These are phyloP conservation scores for Keithomyces neogunnii DNA, from an alignment of 2,329 filamentous ascomycete genomes.

Conservation along the genomic window DNA sequence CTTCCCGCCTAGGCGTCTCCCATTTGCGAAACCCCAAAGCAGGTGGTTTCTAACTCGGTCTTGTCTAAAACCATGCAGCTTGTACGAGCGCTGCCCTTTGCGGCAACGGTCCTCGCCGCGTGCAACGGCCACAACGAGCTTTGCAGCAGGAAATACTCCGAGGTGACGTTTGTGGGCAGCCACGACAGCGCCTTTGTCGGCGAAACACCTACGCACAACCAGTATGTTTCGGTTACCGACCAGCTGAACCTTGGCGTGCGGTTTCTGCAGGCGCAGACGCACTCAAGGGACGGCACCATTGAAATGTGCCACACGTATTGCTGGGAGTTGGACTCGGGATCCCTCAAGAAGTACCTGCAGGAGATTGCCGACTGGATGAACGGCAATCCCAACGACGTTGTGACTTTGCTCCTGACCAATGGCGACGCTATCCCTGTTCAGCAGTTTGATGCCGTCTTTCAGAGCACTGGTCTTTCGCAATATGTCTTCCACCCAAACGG, in stretches of 20 bases:
- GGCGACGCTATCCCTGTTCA: slow-evolving; percentile 46
- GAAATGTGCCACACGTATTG: slow-evolving; percentile 60
- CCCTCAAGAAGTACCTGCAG: slow-evolving; percentile 44
- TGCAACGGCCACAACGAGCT: slow-evolving; percentile 53
- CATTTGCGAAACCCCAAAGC: not conserved
- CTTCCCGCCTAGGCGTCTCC: too few species aligned
- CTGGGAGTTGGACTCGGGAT: slow-evolving; percentile 48
- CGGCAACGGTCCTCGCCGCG: slow-evolving; percentile 14
- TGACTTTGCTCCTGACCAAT: slow-evolving; percentile 57
- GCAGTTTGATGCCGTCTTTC: slow-evolving; percentile 47
- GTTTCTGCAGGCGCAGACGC: slow-evolving; percentile 57
- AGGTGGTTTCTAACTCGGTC: not conserved
- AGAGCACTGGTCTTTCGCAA: slow-evolving; percentile 43
- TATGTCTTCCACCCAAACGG: slow-evolving; percentile 46
- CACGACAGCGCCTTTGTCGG: slow-evolving; percentile 61
- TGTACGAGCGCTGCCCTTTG: slow-evolving; percentile 11
- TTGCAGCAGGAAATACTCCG: slow-evolving; percentile 49
- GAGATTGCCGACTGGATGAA: slow-evolving; percentile 54
- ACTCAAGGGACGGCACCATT: slow-evolving; percentile 40
- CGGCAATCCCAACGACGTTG: slow-evolving; percentile 48
- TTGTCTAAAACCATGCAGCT: slow-evolving; percentile 9
- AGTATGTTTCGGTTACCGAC: slow-evolving; percentile 46
- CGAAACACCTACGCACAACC: slow-evolving; percentile 44
- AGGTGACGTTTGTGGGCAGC: slow-evolving; percentile 52
- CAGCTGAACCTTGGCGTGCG: slow-evolving; percentile 56